Evolutionary conservation across 257 asterid genomes (phyloP).

Genomic region (Oldenlandia corymbosa): DNA sequence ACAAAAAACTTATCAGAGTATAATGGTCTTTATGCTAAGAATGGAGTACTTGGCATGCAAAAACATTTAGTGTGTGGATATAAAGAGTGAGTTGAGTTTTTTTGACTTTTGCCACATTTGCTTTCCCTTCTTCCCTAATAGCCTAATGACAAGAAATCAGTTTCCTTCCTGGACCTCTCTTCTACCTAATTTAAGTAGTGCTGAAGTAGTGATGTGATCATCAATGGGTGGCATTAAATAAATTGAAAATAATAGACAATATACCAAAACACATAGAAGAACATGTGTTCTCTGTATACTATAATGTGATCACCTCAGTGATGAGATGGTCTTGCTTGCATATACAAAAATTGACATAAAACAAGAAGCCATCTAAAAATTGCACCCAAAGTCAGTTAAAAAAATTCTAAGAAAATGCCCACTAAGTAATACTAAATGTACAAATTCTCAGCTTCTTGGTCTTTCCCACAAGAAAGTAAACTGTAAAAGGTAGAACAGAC

Average conservation of each 20-base stretch:
- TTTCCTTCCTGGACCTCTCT: conserved; percentile 17
- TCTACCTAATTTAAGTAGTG: not conserved
- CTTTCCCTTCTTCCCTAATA: not conserved
- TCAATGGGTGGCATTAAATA: too few species aligned
- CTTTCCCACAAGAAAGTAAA: too few species aligned
- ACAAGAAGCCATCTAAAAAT: not conserved
- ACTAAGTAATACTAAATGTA: conserved; percentile 1
- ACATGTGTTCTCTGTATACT: too few species aligned
- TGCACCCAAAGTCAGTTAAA: not conserved
- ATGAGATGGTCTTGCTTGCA: not conserved
- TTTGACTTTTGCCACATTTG: conserved; percentile 19
- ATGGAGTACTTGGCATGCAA: too few species aligned
- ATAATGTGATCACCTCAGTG: too few species aligned
- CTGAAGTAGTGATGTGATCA: too few species aligned
- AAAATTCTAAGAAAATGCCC: not conserved
- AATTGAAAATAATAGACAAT: too few species aligned
- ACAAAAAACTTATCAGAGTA: too few species aligned
- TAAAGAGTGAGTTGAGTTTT: not conserved
- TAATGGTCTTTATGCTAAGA: not conserved
- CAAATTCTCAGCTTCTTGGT: too few species aligned
- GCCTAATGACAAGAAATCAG: conserved; percentile 14
- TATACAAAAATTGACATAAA: conserved; percentile 6
- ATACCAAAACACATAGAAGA: too few species aligned
- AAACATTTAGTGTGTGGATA: too few species aligned
- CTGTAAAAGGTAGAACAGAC: too few species aligned